These are phyloP conservation scores for Euphrasia confusa DNA, from an alignment of 257 asterid species.

Conservation along the genomic window DNA sequence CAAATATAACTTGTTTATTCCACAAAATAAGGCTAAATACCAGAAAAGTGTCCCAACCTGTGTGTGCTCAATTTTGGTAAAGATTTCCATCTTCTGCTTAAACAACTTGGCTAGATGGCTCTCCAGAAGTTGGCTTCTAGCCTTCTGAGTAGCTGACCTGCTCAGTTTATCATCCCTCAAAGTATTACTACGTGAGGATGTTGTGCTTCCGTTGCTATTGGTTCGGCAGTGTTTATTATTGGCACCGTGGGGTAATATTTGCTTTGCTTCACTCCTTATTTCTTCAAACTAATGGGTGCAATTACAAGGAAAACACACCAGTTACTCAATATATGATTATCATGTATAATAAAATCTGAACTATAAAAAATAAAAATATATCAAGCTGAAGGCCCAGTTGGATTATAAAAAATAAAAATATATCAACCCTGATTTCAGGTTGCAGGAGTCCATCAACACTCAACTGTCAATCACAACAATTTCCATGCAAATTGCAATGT, in stretches of 20 bases:
- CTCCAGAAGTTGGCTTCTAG: conserved; percentile 96
- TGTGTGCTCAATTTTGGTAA: conserved; percentile 79
- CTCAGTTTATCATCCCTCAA: conserved; percentile 72
- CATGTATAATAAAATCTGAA: conserved; percentile 1
- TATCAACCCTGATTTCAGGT: background rate
- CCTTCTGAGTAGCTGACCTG: conserved; percentile 79
- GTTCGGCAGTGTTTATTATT: conserved; percentile 75
- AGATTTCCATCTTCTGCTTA: conserved; percentile 95
- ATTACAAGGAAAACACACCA: conserved; percentile 24
- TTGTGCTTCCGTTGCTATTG: conserved; percentile 87
- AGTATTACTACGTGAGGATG: conserved; percentile 93
- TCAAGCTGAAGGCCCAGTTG: background rate
- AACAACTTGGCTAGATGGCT: conserved; percentile 91
- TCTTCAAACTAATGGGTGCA: conserved; percentile 48
- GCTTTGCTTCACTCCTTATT: conserved; percentile 57
- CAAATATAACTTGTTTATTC: background rate
- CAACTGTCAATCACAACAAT: no score
- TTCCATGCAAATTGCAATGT: no score
- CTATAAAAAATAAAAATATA: background rate
- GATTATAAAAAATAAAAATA: background rate
- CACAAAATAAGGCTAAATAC: conserved; percentile 5
- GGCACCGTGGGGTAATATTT: conserved; percentile 71
- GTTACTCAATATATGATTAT: background rate
- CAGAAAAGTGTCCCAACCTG: conserved; percentile 55
- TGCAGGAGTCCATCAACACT: no score